Evolutionary conservation across 352 stramenopile species (phyloP).

Genomic region (Globisporangium ultimum): DNA sequence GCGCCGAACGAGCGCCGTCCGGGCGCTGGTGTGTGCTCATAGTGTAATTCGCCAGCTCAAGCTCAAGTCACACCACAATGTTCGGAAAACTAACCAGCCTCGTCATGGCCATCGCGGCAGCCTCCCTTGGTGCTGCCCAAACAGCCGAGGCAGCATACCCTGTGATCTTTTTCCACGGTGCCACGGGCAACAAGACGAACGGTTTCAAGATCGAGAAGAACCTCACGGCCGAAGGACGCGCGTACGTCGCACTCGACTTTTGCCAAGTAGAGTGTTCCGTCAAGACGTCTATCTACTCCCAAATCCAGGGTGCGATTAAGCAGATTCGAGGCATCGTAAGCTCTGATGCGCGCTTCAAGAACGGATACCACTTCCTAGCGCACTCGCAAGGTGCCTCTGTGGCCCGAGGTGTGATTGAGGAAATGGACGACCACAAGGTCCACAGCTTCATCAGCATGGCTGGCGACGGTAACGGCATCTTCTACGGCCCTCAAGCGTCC

Average conservation of each 20-base stretch:
- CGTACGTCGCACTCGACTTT: conserved; percentile 35
- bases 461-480: conserved; percentile 37
- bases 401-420: conserved; percentile 39
- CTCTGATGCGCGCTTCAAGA: conserved; percentile 17
- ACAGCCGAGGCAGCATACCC: background rate
- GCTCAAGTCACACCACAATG: background rate
- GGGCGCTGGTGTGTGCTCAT: background rate
- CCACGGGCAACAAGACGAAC: conserved; percentile 20
- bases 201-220: conserved; percentile 24
- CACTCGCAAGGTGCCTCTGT: conserved; percentile 47
- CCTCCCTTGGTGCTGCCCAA: background rate
- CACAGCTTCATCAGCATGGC: conserved; percentile 45
- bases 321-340: conserved; percentile 25
- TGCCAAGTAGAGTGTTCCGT: conserved; percentile 32
- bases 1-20: background rate
- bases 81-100: conserved; percentile 1
- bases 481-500: conserved; percentile 33
- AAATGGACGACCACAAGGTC: conserved; percentile 57
- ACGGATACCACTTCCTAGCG: conserved; percentile 45
- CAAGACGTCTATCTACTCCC: conserved; percentile 16
- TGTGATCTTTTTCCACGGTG: conserved; percentile 51
- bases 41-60: background rate
- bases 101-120: background rate
- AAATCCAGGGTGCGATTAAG: conserved; percentile 36
- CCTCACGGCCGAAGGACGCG: conserved; percentile 23